Base-by-base conservation (phyloP, 257 asterid genomes). In the Przewalskia tangutica region DNA sequence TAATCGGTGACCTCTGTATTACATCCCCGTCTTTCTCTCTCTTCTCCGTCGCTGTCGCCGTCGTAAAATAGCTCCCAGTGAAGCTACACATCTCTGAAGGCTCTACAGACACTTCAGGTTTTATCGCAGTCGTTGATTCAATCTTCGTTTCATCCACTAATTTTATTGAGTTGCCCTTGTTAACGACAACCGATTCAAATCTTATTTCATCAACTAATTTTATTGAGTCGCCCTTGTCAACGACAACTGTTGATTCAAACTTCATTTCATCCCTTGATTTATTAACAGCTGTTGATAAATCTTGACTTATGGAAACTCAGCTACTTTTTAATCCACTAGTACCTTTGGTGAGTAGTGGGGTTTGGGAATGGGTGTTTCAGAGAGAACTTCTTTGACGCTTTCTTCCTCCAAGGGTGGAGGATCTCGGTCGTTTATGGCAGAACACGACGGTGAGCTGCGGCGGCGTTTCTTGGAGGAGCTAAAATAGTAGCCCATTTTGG, bases 401-500 rank as follows among this genome's bases (percentile, higher is more conserved):
- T 93, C 98, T 77, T 89, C 97, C 14, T 93, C 95, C 8, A 78
- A 86, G 18, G 65, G 79, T 4, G 50, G 86, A 34, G 90, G 81
- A 60, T 87, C 90, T 80, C 90, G 88, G 58, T 82, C 84, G 7
- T 71, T 46, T 13, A 7, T 65, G 53, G 77, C 46, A 79, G 91
- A 81, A 46, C 67, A 60, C 38, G 66, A 42, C 67, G 82, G 84
- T 4, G 76, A 0, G 20, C 77, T 79, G 89, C 64, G 76, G 83
- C 63, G 78, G 89, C n/a, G n/a, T n/a, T n/a, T n/a, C n/a, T n/a
- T n/a, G n/a, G n/a, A n/a, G n/a, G n/a, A n/a, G n/a, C n/a, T 94
- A 6, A 89, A 8, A 78, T 95, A 94, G 88, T 97, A 93, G 50
- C 98, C 98, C 98, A 94, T 94, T 85, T 88, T 65, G 48, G 34